A percentile compares a stretch with the other conserved stretches of the same genome.
Evolutionary conservation across 2,329 filamentous ascomycete species (phyloP).

Genomic region (Penicillium sp.): DNA sequence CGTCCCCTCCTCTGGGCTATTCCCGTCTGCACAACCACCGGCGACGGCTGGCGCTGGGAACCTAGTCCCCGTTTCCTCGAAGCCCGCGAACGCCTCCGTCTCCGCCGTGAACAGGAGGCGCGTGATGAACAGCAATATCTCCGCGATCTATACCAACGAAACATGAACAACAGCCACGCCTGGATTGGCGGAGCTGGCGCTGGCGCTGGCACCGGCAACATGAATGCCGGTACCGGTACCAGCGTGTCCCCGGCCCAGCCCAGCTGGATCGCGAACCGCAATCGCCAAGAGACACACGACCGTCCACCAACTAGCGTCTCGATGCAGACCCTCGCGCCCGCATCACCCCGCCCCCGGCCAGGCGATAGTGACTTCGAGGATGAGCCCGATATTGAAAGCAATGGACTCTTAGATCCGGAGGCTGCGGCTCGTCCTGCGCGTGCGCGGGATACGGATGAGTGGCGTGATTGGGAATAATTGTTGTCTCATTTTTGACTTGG

Average conservation of each 20-base stretch:
- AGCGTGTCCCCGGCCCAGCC: conserved; percentile 12
- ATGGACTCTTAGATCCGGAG: conserved; percentile 19
- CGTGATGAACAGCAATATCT: conserved; percentile 33
- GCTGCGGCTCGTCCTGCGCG: conserved; percentile 11
- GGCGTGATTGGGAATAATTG: conserved; percentile 42
- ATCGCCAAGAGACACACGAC: conserved; percentile 24
- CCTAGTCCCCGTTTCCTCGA: conserved; percentile 76
- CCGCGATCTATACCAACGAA: conserved; percentile 36
- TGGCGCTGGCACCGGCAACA: background rate
- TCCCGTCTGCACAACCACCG: conserved; percentile 80
- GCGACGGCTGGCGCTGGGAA: conserved; percentile 95
- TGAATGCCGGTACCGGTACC: background rate
- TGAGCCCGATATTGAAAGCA: conserved; percentile 20
- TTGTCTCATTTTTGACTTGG: background rate
- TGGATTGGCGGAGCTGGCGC: conserved; percentile 23
- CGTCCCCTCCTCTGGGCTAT: conserved; percentile 72
- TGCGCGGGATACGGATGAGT: conserved; percentile 33
- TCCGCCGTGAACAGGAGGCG: conserved; percentile 30
- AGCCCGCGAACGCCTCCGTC: conserved; percentile 46
- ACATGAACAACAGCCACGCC: conserved; percentile 30
- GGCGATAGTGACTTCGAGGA: conserved; percentile 38
- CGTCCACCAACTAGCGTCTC: conserved; percentile 43
- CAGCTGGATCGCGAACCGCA: conserved; percentile 20
- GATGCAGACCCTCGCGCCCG: conserved; percentile 43
- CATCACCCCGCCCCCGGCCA: conserved; percentile 38